Evolutionary conservation across 2,329 filamentous ascomycete species (phyloP).

Genomic region (Fusarium sp.): DNA sequence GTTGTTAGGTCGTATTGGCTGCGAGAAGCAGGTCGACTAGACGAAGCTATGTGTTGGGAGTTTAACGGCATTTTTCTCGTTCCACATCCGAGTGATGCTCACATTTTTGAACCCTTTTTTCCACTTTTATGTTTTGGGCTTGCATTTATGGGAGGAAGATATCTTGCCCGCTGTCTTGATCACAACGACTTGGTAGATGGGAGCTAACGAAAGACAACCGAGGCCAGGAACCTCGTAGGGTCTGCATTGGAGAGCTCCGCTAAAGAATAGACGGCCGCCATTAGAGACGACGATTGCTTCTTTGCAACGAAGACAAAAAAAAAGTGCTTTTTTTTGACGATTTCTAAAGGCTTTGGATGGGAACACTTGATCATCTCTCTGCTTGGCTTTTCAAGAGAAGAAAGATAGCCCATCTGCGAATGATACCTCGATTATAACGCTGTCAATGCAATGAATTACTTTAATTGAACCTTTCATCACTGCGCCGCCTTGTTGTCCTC

Average conservation of each 20-base stretch:
- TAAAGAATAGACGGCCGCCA: conserved; percentile 29
- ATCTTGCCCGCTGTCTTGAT: conserved; percentile 1
- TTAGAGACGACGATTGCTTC: conserved; percentile 39
- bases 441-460: conserved; percentile 16
- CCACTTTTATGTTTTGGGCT: conserved; percentile 17
- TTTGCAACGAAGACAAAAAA: conserved; percentile 34
- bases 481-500: background rate
- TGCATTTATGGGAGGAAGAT: conserved; percentile 11
- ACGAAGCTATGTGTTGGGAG: conserved; percentile 24
- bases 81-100: conserved; percentile 22
- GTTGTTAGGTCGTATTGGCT: conserved; percentile 82
- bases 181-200: conserved; percentile 14
- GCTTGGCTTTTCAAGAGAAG: conserved; percentile 1
- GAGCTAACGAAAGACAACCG: conserved; percentile 9
- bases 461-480: background rate
- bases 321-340: conserved; percentile 36
- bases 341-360: conserved; percentile 23
- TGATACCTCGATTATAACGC: conserved; percentile 36
- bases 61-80: conserved; percentile 30
- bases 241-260: conserved; percentile 18
- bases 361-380: conserved; percentile 16
- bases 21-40: conserved; percentile 75
- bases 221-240: conserved; percentile 27
- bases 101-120: conserved; percentile 19
- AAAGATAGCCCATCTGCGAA: conserved; percentile 13